Percentiles rank a stretch among this genome's conserved stretches.
phyloP scores from a whole-genome alignment of 257 asterid species.

The Thymus quinquecostatus region DNA sequence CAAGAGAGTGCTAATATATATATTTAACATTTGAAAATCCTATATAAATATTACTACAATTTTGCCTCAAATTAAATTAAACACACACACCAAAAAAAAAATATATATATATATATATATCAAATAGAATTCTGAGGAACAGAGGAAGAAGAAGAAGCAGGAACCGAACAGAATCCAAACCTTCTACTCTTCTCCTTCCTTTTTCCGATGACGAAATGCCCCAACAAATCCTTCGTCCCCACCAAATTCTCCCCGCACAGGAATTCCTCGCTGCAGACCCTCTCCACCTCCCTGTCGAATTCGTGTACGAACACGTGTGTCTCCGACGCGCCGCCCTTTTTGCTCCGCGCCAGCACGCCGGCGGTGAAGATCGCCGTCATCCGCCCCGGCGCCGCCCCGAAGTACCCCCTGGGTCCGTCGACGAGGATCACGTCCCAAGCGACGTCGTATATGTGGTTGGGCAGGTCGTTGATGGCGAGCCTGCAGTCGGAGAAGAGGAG shows the following conservation, averaged over 20 bases:
- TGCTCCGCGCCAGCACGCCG: constrained; percentile 80
- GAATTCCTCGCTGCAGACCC: constrained; percentile 63
- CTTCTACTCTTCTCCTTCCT: constrained; percentile 33
- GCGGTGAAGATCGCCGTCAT: constrained; percentile 78
- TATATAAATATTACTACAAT: constrained; percentile 29
- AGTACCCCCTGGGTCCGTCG: constrained; percentile 79
- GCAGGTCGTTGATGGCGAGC: constrained; percentile 75
- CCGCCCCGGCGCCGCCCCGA: constrained; percentile 65
- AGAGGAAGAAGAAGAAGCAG: constrained; percentile 34
- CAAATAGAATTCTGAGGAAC: constrained; percentile 39
- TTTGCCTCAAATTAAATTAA: neutral
- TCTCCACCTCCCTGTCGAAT: constrained; percentile 64
- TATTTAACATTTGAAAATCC: constrained; percentile 20
- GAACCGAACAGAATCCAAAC: constrained; percentile 50
- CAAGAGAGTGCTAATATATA: neutral
- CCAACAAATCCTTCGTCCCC: constrained; percentile 48
- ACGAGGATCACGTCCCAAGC: constrained; percentile 77
- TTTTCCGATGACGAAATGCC: constrained; percentile 68
- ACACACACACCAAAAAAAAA: neutral
- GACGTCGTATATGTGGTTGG: constrained; percentile 85
- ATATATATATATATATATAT: neutral
- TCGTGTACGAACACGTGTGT: constrained; percentile 84
- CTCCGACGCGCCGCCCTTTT: constrained; percentile 45
- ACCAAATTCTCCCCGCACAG: constrained; percentile 64
- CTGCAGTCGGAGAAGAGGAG: constrained; percentile 84